Evolutionary conservation across 768 basidiomycete genomes (phyloP).

Genomic region (Lactarius pseudohatsudake): DNA sequence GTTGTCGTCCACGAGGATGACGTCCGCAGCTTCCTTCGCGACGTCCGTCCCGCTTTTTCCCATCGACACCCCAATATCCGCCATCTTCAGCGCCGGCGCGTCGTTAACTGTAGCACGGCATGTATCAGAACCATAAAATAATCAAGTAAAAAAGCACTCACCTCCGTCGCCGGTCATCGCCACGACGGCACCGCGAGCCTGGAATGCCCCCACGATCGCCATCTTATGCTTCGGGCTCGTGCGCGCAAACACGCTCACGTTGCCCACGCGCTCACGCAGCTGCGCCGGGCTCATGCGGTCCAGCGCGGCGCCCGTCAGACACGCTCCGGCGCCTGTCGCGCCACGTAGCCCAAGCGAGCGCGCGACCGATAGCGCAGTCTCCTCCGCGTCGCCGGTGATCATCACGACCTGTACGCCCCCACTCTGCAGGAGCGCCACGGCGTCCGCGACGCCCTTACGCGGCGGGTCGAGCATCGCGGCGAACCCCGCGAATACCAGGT

Average conservation of each 20-base stretch:
- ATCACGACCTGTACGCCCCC: slow-evolving; percentile 96
- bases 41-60: slow-evolving; percentile 98
- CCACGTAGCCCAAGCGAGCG: slow-evolving; percentile 79
- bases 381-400: slow-evolving; percentile 95
- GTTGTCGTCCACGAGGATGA: slow-evolving; percentile 96
- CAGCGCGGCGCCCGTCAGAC: slow-evolving; percentile 58
- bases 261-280: slow-evolving; percentile 77
- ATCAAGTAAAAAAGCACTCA: slow-evolving; percentile 38
- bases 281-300: slow-evolving; percentile 82
- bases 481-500: slow-evolving; percentile 88
- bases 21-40: slow-evolving; percentile 96
- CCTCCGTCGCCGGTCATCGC: slow-evolving; percentile 99
- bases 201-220: slow-evolving; percentile 94
- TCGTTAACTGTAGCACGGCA: slow-evolving; percentile 68
- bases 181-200: slow-evolving; percentile 83
- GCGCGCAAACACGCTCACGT: slow-evolving; percentile 86
- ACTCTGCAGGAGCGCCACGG: slow-evolving; percentile 74
- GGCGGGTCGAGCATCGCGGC: slow-evolving; percentile 97
- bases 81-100: slow-evolving; percentile 95
- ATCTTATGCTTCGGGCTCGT: slow-evolving; percentile 98
- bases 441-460: slow-evolving; percentile 87
- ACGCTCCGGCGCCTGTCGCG: slow-evolving; percentile 38
- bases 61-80: slow-evolving; percentile 97
- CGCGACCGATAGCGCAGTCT: slow-evolving; percentile 88
- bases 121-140: neutral